Percentiles rank a stretch among this genome's conserved stretches.
These are phyloP conservation scores for Chenopodium formosanum DNA, from an alignment of 148 eudicot genomes.

Conservation along the genomic window DNA sequence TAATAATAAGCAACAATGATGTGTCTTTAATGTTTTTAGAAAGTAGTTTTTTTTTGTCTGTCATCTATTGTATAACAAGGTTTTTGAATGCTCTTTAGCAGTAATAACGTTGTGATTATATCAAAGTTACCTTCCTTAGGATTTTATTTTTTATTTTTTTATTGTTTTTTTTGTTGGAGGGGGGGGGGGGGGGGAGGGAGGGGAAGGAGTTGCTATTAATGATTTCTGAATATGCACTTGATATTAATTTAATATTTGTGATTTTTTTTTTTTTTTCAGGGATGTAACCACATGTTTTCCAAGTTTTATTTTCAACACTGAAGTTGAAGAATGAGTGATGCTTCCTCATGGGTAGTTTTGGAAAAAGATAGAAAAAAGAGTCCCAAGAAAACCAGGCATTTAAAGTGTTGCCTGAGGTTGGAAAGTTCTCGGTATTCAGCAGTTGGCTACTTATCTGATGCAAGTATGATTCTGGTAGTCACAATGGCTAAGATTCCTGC, in stretches of 20 bases:
- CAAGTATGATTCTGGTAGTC: neutral
- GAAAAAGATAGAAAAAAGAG: neutral
- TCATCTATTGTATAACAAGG: neutral
- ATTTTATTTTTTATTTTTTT: no score
- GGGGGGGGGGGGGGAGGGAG: neutral
- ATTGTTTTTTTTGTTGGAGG: no score
- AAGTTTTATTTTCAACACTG: conserved; percentile 76
- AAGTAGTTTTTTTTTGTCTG: neutral
- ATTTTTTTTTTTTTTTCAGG: conserved; percentile 39
- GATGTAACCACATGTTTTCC: conserved; percentile 72
- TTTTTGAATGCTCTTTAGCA: neutral
- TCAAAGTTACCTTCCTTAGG: neutral
- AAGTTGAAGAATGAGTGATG: conserved; percentile 55
- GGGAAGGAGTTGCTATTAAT: no score
- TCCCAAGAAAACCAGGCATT: neutral
- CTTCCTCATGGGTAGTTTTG: neutral
- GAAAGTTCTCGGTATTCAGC: neutral
- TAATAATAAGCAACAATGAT: neutral
- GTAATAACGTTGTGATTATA: neutral
- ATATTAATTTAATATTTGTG: neutral
- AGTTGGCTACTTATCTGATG: neutral
- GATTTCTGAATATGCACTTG: neutral
- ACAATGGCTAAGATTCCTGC: neutral
- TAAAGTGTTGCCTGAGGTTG: neutral
- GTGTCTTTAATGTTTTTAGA: neutral